Evolutionary conservation across 2,329 filamentous ascomycete species (phyloP).

Genomic region (Blumeriella jaapii): DNA sequence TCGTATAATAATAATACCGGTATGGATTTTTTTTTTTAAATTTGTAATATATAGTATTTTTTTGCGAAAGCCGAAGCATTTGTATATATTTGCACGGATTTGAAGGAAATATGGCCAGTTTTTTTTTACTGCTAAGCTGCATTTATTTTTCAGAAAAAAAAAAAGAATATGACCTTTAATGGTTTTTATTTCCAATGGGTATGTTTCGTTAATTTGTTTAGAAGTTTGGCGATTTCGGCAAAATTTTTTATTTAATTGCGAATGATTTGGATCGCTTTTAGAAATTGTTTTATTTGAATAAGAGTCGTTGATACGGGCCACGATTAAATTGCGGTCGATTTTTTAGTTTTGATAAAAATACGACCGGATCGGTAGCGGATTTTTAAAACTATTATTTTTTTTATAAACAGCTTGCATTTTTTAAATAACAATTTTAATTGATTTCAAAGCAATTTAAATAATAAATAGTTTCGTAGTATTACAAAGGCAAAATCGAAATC

Average conservation of each 20-base stretch:
- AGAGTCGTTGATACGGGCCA: background rate
- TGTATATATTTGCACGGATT: too few species aligned
- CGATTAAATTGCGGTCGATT: background rate
- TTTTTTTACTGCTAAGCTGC: background rate
- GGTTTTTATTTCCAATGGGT: constrained; percentile 1
- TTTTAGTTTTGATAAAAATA: background rate
- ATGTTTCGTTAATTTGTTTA: background rate
- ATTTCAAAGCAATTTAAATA: background rate
- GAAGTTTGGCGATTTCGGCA: constrained; percentile 1
- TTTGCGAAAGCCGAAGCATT: too few species aligned
- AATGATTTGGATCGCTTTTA: constrained; percentile 1
- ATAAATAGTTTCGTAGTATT: too few species aligned
- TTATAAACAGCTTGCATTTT: background rate
- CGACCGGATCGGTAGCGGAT: background rate
- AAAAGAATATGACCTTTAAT: background rate
- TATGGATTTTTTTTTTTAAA: too few species aligned
- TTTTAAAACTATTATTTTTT: background rate
- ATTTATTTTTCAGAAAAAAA: background rate
- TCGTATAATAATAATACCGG: too few species aligned
- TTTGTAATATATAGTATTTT: too few species aligned
- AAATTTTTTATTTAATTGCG: constrained; percentile 2
- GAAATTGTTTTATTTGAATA: background rate
- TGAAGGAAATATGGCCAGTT: background rate
- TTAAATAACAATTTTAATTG: background rate
- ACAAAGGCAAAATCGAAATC: too few species aligned